phyloP scores from a whole-genome alignment of 2,329 filamentous ascomycete genomes.

The Allantophomopsis lycopodina region DNA sequence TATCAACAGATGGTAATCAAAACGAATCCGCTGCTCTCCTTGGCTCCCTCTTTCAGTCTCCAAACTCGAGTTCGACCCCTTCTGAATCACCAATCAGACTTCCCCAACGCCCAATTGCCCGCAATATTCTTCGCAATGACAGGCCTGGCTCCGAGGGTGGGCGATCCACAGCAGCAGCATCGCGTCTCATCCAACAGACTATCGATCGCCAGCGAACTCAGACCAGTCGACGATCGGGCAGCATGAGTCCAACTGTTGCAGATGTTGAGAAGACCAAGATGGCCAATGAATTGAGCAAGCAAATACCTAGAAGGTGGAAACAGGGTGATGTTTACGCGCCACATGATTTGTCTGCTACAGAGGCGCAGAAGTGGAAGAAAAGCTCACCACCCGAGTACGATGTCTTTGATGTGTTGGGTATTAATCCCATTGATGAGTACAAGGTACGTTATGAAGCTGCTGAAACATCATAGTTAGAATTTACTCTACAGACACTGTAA shows the following conservation, averaged over 20 bases:
- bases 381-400: slow-evolving; percentile 43
- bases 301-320: slow-evolving; percentile 59
- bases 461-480: not conserved
- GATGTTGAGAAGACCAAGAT: slow-evolving; percentile 8
- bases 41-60: too few relatives aligned
- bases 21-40: too few relatives aligned
- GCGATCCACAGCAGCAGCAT: too few relatives aligned
- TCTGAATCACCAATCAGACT: too few relatives aligned
- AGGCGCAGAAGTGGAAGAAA: slow-evolving; percentile 71
- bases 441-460: slow-evolving; percentile 43
- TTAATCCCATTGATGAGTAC: slow-evolving; percentile 77
- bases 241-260: not conserved
- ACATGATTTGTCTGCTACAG: slow-evolving; percentile 64
- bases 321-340: slow-evolving; percentile 81
- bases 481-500: not conserved
- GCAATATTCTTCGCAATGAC: too few relatives aligned
- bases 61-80: too few relatives aligned
- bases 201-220: too few relatives aligned
- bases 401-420: slow-evolving; percentile 63
- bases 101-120: too few relatives aligned
- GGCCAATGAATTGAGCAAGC: slow-evolving; percentile 40
- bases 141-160: too few relatives aligned
- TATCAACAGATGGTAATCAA: too few relatives aligned
- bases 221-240: too few relatives aligned
- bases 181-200: too few relatives aligned